Evolutionary conservation across 2,329 filamentous ascomycete species (phyloP).

Genomic region (Coniochaeta ligniaria): DNA sequence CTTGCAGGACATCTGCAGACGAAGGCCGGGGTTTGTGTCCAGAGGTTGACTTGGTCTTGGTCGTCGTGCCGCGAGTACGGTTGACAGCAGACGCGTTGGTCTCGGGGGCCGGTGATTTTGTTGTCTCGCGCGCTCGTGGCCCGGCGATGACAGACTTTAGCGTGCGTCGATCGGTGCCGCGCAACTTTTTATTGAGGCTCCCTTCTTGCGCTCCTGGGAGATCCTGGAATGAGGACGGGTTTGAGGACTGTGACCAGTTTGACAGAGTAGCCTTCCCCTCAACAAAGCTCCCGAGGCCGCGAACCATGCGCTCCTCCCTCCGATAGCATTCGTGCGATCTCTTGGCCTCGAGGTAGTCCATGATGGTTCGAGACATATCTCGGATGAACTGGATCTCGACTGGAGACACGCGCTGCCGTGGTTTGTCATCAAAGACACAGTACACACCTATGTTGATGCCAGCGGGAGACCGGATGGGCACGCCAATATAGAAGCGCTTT

Average conservation of each 20-base stretch:
- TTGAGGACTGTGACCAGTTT: constrained; percentile 8
- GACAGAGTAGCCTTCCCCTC: constrained; percentile 13
- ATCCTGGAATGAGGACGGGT: constrained; percentile 9
- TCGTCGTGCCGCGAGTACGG: background rate
- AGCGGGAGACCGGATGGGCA: constrained; percentile 29
- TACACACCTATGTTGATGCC: constrained; percentile 35
- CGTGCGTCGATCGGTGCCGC: background rate
- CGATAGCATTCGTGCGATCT: constrained; percentile 17
- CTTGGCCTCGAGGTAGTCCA: constrained; percentile 26
- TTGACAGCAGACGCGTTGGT: background rate
- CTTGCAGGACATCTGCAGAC: background rate
- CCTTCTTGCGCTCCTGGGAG: constrained; percentile 11
- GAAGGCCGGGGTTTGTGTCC: background rate
- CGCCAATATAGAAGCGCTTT: constrained; percentile 30
- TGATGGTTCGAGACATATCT: constrained; percentile 21
- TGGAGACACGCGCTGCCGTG: constrained; percentile 17
- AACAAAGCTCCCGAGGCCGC: constrained; percentile 16
- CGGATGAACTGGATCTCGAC: constrained; percentile 18
- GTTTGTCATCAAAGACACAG: constrained; percentile 23
- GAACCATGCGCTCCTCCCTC: constrained; percentile 27
- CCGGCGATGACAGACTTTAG: background rate
- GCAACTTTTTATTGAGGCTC: constrained; percentile 11
- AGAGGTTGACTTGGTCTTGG: background rate
- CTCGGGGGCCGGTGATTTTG: background rate
- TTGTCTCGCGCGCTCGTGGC: background rate